phyloP scores from a whole-genome alignment of 1,284 basidiomycete genomes.

The Cryptococcus sp. region DNA sequence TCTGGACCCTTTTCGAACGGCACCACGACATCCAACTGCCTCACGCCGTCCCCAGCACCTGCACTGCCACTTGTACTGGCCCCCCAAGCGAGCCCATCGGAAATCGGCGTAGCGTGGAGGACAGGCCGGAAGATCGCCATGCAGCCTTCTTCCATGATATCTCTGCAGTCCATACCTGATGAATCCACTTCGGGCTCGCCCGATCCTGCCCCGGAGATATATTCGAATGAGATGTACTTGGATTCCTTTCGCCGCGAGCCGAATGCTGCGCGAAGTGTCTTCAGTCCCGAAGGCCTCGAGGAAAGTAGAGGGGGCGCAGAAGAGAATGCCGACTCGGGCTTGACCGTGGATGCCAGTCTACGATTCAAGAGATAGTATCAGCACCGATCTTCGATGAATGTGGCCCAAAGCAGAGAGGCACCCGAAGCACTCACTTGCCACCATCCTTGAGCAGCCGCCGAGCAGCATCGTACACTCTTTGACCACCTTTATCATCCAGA shows the following conservation, averaged over 20 bases:
- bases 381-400: neutral
- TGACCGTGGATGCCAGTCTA: conserved; percentile 14
- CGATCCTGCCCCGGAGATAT: conserved; percentile 39
- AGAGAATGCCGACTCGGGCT: conserved; percentile 10
- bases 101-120: conserved; percentile 14
- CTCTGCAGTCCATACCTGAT: conserved; percentile 45
- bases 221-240: conserved; percentile 37
- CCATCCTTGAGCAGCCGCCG: conserved; percentile 61
- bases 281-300: conserved; percentile 30
- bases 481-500: conserved; percentile 76
- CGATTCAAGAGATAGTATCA: conserved; percentile 12
- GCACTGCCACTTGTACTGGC: neutral
- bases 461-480: conserved; percentile 70
- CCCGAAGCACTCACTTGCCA: conserved; percentile 43
- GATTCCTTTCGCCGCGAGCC: conserved; percentile 32
- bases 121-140: conserved; percentile 40
- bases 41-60: conserved; percentile 1
- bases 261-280: conserved; percentile 35
- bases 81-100: neutral
- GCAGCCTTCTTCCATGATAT: conserved; percentile 47
- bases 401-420: neutral
- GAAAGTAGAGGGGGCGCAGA: conserved; percentile 6
- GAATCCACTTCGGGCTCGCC: conserved; percentile 50
- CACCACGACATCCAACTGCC: conserved; percentile 14
- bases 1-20: conserved; percentile 46